phyloP scores from a whole-genome alignment of 345 rosid species.

The Euphorbia lathyris region DNA sequence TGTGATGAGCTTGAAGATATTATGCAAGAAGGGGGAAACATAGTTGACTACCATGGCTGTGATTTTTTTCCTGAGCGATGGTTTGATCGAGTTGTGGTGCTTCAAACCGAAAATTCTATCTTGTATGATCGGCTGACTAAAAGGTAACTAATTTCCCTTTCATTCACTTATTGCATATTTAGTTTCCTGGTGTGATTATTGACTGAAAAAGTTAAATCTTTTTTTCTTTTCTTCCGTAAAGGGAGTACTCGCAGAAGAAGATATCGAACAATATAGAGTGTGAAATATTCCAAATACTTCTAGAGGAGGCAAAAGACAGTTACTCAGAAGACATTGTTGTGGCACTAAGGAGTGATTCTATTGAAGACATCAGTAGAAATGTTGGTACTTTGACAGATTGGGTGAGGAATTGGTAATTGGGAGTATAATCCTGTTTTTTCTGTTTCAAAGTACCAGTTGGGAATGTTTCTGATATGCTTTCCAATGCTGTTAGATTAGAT shows the following conservation, averaged over 20 bases:
- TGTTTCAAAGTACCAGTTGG: background rate
- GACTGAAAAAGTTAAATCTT: slow-evolving; percentile 4
- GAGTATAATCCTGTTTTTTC: too few species aligned
- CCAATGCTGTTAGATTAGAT: too few species aligned
- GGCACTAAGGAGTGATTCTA: slow-evolving; percentile 53
- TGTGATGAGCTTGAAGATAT: slow-evolving; percentile 87
- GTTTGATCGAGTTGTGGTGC: slow-evolving; percentile 84
- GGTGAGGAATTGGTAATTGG: slow-evolving; percentile 48
- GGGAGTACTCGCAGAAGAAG: slow-evolving; percentile 70
- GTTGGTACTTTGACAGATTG: slow-evolving; percentile 54
- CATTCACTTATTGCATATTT: too few species aligned
- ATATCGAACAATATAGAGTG: slow-evolving; percentile 79
- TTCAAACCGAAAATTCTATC: slow-evolving; percentile 70
- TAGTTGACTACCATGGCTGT: slow-evolving; percentile 89
- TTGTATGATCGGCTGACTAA: slow-evolving; percentile 72
- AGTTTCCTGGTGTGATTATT: too few species aligned
- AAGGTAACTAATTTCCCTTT: slow-evolving; percentile 42
- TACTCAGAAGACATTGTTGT: slow-evolving; percentile 56
- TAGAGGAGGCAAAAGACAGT: slow-evolving; percentile 85
- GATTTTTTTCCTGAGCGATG: slow-evolving; percentile 86
- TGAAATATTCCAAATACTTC: slow-evolving; percentile 67
- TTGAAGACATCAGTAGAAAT: slow-evolving; percentile 67
- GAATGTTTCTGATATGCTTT: background rate
- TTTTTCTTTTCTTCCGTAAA: background rate
- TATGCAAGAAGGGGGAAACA: slow-evolving; percentile 80